Evolutionary conservation across 768 basidiomycete genomes (phyloP), one percentile per base, ranked within the genome.

Genomic region (Podaxis pistillaris): DNA sequence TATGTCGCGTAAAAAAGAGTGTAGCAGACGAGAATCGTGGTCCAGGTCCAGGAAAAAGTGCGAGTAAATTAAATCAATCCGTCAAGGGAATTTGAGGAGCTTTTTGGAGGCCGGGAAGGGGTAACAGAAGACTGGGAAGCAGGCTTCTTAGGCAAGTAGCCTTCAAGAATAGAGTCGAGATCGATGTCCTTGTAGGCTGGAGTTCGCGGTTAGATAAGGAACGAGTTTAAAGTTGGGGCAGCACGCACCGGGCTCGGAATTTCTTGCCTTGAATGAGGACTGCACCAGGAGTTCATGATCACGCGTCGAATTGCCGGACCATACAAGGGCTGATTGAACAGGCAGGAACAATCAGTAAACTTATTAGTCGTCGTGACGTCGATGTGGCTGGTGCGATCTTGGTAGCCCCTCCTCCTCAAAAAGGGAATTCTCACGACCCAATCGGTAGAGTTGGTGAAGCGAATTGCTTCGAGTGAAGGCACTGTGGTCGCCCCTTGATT

Each of bases 151-250:
- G 86, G 87, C 24, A 87, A 75, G 69, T 93, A 93, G 72, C 91
- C 91, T 1, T 85, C 83, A 54, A 93, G 79, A 56, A 94, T 74
- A 5, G 89, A 86, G 70, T 93, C 87, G 67, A 93, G 92, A 62
- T 86, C 84, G 12, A 75, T 71, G 19, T 77, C 69, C 62, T 75
- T 71, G 30, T 81, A 72, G n/a, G 58, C 83, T 87, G 61, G 28
- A 33, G 37, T 11, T 3, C 3, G n/a, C 22, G 15, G 33, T 63
- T 24, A 44, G 53, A n/a, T 11, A n/a, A 56, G 9, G 17, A 17
- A 22, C 44, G 37, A 41, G 30, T 26, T 8, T 22, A 8, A 13
- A 38, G n/a, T 4, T 17, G 41, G 12, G 44, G 30, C 41, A 53
- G 1, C 26, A 59, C 69, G 61, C 74, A 83, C 86, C 72, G 63